phyloP scores from a whole-genome alignment of 2,329 filamentous ascomycete genomes.

The Aspergillus sclerotialis region DNA sequence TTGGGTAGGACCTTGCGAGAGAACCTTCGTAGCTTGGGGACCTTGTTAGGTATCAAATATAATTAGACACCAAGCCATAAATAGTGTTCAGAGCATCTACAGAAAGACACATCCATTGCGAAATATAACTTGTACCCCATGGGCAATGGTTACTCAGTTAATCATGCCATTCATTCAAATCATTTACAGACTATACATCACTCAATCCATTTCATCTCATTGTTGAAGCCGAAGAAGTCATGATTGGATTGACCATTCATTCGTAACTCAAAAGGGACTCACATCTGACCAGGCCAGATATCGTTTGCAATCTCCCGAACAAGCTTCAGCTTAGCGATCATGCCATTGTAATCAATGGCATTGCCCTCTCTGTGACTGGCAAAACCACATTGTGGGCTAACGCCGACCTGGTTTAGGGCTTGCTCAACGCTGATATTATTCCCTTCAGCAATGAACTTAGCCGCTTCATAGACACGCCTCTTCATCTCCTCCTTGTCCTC shows the following conservation, averaged over 20 bases:
- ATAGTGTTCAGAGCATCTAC: no score
- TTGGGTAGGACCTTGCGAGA: no score
- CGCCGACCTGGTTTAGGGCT: constrained; percentile 59
- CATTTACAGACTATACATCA: no score
- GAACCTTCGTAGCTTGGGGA: no score
- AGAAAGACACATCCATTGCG: no score
- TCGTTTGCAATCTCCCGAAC: constrained; percentile 66
- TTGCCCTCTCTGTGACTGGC: constrained; percentile 70
- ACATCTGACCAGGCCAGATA: constrained; percentile 58
- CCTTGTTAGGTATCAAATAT: no score
- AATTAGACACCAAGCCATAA: no score
- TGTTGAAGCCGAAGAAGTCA: constrained; percentile 10
- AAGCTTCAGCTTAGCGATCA: constrained; percentile 65
- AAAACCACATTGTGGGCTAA: constrained; percentile 68
- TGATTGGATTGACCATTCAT: constrained; percentile 10
- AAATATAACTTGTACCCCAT: no score
- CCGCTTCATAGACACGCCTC: constrained; percentile 52
- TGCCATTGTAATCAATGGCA: constrained; percentile 59
- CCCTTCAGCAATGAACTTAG: constrained; percentile 63
- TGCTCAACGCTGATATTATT: constrained; percentile 58
- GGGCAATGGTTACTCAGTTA: no score
- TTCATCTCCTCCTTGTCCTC: constrained; percentile 61
- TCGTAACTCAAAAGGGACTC: constrained; percentile 8
- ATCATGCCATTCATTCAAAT: no score
- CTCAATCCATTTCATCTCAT: constrained; percentile 1